Evolutionary conservation across 192 early-diverging fungal genomes (phyloP).

Genomic region (Coemansia sp.): DNA sequence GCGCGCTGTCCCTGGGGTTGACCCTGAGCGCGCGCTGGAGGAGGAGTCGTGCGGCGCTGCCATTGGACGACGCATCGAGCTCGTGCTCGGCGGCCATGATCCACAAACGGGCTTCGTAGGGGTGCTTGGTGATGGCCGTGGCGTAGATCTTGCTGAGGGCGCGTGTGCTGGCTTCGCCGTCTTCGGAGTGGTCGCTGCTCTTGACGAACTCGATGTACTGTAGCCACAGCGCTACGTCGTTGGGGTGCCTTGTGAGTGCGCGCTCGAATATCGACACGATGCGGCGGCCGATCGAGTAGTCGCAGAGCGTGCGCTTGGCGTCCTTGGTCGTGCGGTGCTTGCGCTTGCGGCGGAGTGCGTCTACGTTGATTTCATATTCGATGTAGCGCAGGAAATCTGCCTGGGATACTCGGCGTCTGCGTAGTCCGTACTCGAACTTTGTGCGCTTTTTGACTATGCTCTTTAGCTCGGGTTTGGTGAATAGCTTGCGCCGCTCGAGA

Average conservation of each 20-base stretch:
- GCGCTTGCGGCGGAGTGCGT: conserved; percentile 76
- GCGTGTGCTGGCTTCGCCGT: conserved; percentile 38
- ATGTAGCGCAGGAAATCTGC: conserved; percentile 90
- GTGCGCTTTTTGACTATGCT: conserved; percentile 86
- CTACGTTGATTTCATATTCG: conserved; percentile 93
- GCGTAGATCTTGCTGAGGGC: conserved; percentile 74
- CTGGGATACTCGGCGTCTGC: conserved; percentile 70
- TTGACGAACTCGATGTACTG: conserved; percentile 89
- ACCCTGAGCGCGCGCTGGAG: conserved; percentile 85
- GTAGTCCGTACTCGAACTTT: conserved; percentile 84
- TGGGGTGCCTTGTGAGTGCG: conserved; percentile 72
- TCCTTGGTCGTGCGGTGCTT: conserved; percentile 53
- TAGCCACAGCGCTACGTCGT: conserved; percentile 82
- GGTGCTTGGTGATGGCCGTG: conserved; percentile 85
- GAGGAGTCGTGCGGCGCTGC: conserved; percentile 73
- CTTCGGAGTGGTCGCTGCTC: conserved; percentile 17
- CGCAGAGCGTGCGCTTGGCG: conserved; percentile 61
- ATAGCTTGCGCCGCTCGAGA: conserved; percentile 76
- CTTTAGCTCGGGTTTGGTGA: conserved; percentile 83
- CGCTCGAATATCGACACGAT: conserved; percentile 82
- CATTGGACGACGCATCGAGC: conserved; percentile 81
- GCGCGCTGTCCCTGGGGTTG: conserved; percentile 64
- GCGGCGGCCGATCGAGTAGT: conserved; percentile 72
- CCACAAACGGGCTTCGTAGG: conserved; percentile 81
- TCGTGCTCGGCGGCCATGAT: conserved; percentile 90